Percentiles rank a stretch among this genome's conserved stretches.
Evolutionary conservation across 768 basidiomycete genomes (phyloP).

Genomic region (Cystofilobasidium bisporidii): DNA sequence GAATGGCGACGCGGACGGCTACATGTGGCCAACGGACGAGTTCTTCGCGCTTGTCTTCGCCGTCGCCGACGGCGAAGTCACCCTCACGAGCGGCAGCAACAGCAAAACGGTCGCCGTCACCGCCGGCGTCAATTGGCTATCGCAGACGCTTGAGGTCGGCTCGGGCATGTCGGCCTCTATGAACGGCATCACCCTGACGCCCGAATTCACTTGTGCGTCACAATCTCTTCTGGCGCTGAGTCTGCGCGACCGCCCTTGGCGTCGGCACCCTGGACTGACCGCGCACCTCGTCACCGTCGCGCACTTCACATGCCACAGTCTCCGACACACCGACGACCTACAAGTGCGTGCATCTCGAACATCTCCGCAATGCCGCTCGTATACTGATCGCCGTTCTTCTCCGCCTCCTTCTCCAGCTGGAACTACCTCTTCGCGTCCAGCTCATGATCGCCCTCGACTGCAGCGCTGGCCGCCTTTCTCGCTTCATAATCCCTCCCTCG

Average conservation of each 20-base stretch:
- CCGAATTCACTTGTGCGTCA: not conserved
- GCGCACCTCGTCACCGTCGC: too few species aligned
- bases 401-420: not conserved
- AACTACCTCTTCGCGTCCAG: not conserved
- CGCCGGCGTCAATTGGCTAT: not conserved
- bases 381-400: too few species aligned
- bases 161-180: not conserved
- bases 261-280: too few species aligned
- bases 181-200: not conserved
- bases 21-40: slow-evolving; percentile 8
- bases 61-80: not conserved
- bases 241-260: too few species aligned
- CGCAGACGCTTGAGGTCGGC: not conserved
- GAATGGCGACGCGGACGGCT: slow-evolving; percentile 8
- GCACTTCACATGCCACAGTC: too few species aligned
- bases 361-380: too few species aligned
- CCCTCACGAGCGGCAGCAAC: not conserved
- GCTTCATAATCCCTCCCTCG: too few species aligned
- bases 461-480: too few species aligned
- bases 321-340: too few species aligned
- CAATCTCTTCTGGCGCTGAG: too few species aligned
- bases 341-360: too few species aligned
- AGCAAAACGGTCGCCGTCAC: not conserved
- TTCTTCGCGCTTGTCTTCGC: not conserved
- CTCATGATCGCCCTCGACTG: too few species aligned